Evolutionary conservation across 495 filamentous ascomycete species (phyloP).

Genomic region (Hypoxylon rickii): DNA sequence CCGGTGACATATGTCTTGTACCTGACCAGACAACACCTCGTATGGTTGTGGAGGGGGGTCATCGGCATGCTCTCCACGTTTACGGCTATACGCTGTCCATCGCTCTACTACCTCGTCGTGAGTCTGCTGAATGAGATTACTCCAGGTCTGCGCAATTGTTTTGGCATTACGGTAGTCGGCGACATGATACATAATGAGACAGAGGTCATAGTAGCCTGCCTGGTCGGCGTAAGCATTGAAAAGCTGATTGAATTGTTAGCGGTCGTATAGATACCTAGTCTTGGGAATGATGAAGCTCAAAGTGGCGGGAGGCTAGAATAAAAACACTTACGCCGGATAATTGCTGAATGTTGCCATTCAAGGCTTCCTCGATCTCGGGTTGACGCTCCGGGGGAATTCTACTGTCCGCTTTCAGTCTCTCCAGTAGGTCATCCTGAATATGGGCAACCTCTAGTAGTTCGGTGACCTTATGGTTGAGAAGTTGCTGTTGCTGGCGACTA

Average conservation of each 20-base stretch:
- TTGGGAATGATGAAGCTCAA: background rate
- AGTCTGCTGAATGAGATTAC: constrained; percentile 71
- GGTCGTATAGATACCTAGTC: background rate
- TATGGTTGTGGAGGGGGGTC: constrained; percentile 63
- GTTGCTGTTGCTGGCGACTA: constrained; percentile 72
- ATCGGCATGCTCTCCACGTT: constrained; percentile 42
- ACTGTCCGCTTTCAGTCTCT: constrained; percentile 72
- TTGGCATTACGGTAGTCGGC: constrained; percentile 85
- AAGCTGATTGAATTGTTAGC: constrained; percentile 58
- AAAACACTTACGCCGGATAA: constrained; percentile 71
- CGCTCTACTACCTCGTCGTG: constrained; percentile 66
- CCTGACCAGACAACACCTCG: constrained; percentile 73
- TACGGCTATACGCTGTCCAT: constrained; percentile 44
- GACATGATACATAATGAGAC: constrained; percentile 83
- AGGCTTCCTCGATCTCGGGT: constrained; percentile 60
- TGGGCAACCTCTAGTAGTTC: constrained; percentile 91
- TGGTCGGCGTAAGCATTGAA: constrained; percentile 90
- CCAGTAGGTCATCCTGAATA: constrained; percentile 90
- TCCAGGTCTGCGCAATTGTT: constrained; percentile 83
- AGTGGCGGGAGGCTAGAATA: too few relatives aligned
- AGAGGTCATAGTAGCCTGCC: constrained; percentile 88
- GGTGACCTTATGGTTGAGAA: constrained; percentile 77
- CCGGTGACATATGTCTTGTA: constrained; percentile 76
- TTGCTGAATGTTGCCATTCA: constrained; percentile 75
- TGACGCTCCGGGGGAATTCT: constrained; percentile 66